phyloP scores from a whole-genome alignment of 106 monocot species.

The Posidonia australis region DNA sequence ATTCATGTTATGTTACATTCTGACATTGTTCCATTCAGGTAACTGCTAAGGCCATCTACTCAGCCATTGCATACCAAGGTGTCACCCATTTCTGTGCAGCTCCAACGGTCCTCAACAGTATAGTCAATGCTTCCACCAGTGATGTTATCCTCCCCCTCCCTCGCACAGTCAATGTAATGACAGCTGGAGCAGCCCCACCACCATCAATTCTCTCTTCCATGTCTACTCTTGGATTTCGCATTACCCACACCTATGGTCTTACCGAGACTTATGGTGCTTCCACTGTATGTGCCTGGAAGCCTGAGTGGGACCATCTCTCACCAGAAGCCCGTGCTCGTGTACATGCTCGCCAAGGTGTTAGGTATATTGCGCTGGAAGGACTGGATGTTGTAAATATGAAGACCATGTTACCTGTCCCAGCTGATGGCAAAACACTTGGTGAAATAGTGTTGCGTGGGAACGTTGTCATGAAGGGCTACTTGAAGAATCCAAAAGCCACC shows the following conservation, averaged over 20 bases:
- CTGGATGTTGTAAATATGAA: constrained; percentile 14
- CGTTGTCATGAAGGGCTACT: constrained; percentile 27
- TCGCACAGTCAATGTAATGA: constrained; percentile 18
- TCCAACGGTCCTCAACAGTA: constrained; percentile 20
- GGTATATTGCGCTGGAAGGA: constrained; percentile 14
- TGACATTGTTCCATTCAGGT: no score
- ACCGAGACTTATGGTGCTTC: constrained; percentile 26
- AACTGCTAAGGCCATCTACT: constrained; percentile 10
- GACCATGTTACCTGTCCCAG: constrained; percentile 19
- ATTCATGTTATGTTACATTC: no score
- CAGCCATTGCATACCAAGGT: constrained; percentile 16
- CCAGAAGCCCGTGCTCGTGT: constrained; percentile 8
- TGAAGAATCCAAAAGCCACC: constrained; percentile 23
- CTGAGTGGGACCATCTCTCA: constrained; percentile 24
- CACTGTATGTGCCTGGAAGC: constrained; percentile 23
- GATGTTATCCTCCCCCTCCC: constrained; percentile 20
- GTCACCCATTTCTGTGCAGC: constrained; percentile 26
- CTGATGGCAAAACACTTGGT: constrained; percentile 17
- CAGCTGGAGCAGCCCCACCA: constrained; percentile 24
- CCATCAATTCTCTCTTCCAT: constrained; percentile 15
- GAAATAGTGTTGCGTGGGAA: constrained; percentile 25
- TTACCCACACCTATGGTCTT: constrained; percentile 29
- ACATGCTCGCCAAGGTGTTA: constrained; percentile 22
- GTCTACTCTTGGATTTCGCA: constrained; percentile 18
- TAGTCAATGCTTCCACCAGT: constrained; percentile 14